These are phyloP conservation scores for Geotrichum aggregatum DNA, from an alignment of 1,139 yeast genomes.

Conservation along the genomic window DNA sequence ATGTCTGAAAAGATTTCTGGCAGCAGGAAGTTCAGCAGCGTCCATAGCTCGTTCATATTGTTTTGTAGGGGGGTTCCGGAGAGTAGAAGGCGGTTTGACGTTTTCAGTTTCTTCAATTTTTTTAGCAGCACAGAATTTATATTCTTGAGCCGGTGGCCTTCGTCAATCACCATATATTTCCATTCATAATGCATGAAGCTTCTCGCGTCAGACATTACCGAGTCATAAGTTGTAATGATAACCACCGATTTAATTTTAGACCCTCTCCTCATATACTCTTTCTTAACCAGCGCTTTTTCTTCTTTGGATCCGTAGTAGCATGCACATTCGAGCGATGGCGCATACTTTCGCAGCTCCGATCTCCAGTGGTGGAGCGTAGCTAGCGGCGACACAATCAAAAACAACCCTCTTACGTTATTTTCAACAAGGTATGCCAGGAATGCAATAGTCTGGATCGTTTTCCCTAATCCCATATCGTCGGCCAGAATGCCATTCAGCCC, in stretches of 20 bases:
- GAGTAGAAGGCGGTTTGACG: conserved; percentile 75
- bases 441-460: conserved; percentile 76
- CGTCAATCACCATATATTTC: conserved; percentile 96
- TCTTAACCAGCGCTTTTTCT: conserved; percentile 89
- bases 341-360: conserved; percentile 96
- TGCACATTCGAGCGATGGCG: conserved; percentile 92
- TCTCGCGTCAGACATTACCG: conserved; percentile 92
- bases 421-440: conserved; percentile 87
- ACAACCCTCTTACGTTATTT: conserved; percentile 98
- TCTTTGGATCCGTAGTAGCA: conserved; percentile 97
- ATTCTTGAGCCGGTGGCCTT: conserved; percentile 95
- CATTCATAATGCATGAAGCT: conserved; percentile 87
- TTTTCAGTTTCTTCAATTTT: conserved; percentile 85
- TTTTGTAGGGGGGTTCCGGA: conserved; percentile 97
- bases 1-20: conserved; percentile 93
- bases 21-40: conserved; percentile 87
- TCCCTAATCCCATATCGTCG: conserved; percentile 94
- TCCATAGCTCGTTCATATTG: conserved; percentile 90
- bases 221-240: conserved; percentile 93
- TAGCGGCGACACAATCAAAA: conserved; percentile 91
- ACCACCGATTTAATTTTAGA: conserved; percentile 93
- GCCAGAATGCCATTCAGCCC: conserved; percentile 88
- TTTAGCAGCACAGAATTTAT: conserved; percentile 96
- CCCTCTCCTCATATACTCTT: conserved; percentile 98
- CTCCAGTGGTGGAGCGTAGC: conserved; percentile 98